Percentiles rank a stretch among this genome's conserved stretches.
These are phyloP conservation scores for Pseudopithomyces maydicus DNA, from an alignment of 2,329 filamentous ascomycete genomes.

Conservation along the genomic window DNA sequence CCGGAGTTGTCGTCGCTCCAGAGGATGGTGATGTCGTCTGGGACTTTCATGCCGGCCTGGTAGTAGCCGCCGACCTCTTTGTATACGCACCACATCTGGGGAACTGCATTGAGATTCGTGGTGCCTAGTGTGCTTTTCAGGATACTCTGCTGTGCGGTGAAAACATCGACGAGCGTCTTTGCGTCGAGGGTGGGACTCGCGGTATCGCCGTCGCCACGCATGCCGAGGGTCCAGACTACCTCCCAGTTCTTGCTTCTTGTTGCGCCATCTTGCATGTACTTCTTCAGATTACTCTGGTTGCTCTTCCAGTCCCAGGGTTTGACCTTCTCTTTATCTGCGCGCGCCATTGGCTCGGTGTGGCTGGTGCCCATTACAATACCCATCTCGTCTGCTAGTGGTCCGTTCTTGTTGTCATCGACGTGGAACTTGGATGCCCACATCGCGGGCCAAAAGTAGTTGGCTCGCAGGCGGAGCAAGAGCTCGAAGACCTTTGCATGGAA, in stretches of 20 bases:
- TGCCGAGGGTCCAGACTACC: slow-evolving; percentile 66
- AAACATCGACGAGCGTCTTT: slow-evolving; percentile 57
- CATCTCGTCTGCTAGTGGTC: slow-evolving; percentile 70
- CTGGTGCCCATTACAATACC: slow-evolving; percentile 73
- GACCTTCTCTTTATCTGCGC: slow-evolving; percentile 52
- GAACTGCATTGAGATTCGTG: slow-evolving; percentile 56
- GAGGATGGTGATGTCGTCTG: slow-evolving; percentile 68
- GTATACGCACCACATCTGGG: slow-evolving; percentile 73
- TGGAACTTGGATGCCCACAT: slow-evolving; percentile 72
- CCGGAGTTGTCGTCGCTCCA: slow-evolving; percentile 73
- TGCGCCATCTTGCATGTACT: slow-evolving; percentile 31
- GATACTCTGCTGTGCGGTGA: slow-evolving; percentile 62
- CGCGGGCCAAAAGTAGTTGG: slow-evolving; percentile 76
- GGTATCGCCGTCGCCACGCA: slow-evolving; percentile 71
- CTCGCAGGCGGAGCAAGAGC: slow-evolving; percentile 68
- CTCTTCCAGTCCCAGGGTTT: slow-evolving; percentile 35
- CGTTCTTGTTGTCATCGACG: slow-evolving; percentile 69
- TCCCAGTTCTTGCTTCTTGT: slow-evolving; percentile 63
- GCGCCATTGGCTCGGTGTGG: slow-evolving; percentile 72
- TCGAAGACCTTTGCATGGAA: slow-evolving; percentile 73
- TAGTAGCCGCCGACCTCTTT: slow-evolving; percentile 73
- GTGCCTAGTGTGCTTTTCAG: slow-evolving; percentile 58
- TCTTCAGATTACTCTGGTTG: slow-evolving; percentile 29
- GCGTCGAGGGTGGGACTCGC: slow-evolving; percentile 41
- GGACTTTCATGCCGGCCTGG: slow-evolving; percentile 62